Evolutionary conservation across 306 rosid species (phyloP), one percentile per base, ranked within the genome.

Genomic region (Malus sylvestris): DNA sequence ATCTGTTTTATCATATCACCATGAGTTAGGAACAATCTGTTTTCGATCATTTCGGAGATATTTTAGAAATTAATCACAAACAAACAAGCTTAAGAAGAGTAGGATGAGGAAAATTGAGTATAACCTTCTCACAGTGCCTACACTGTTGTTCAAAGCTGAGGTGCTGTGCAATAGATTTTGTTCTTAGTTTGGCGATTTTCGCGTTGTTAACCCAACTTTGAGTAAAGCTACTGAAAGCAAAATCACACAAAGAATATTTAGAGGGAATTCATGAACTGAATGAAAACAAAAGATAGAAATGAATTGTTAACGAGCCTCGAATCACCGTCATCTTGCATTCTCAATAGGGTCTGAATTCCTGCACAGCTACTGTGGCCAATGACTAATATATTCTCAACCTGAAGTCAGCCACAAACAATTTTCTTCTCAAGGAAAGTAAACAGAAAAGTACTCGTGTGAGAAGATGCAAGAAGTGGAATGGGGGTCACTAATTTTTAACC

Each of bases 291-390:
- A 52, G 72, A 4, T 19, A 10, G 40, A 20, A 19, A 45, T 29
- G 60, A 51, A 13, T 70, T 23, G 44, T 59, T 67, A 77, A 16
- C 79, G 61, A 64, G 92, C 98, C 96, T 90, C 19, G 91, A 75
- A 27, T 83, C 80, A 40, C 32, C 84, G 71, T 90, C 85, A 46
- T 90, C 91, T 85, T 83, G 88, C 90, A 88, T 88, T 42, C 66
- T 81, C 97, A 95, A 88, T 60, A 95, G 84, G 59, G 88, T 64
- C 80, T 95, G 91, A 78, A 95, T 92, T 81, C 98, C 98, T 81
- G 92, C 97, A 78, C 98, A 95, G 72, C 89, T 80, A 79, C 98
- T 92, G 70, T 95, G 98, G 40, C 97, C 97, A 77, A 95, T 83
- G 73, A 95, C 89, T 57, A 95, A 79, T 76, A 92, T 86, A 70